phyloP scores from a whole-genome alignment of 345 rosid genomes.

The Citrus mangshanensis region DNA sequence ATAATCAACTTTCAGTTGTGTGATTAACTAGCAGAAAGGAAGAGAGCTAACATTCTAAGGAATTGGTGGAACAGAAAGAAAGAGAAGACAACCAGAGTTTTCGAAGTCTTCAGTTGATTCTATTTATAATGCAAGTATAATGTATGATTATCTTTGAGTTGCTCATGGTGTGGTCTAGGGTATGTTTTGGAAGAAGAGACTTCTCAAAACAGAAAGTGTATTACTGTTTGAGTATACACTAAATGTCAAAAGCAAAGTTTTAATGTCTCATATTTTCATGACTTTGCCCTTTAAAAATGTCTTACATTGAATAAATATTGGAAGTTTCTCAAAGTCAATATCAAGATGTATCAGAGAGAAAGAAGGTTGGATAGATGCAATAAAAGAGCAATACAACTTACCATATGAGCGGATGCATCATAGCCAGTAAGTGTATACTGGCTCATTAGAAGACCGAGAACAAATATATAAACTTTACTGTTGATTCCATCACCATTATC shows the following conservation, averaged over 20 bases:
- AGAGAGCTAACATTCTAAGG: neutral
- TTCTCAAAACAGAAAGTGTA: neutral
- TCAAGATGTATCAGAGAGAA: neutral
- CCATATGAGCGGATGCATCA: conserved; percentile 99
- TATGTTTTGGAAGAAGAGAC: neutral
- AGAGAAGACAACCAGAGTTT: neutral
- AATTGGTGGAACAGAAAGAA: neutral
- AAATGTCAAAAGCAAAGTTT: neutral
- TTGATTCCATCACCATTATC: conserved; percentile 71
- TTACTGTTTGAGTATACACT: neutral
- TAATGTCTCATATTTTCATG: neutral
- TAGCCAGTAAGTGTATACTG: conserved; percentile 91
- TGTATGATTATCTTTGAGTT: neutral
- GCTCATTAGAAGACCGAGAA: conserved; percentile 90
- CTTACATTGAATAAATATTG: neutral
- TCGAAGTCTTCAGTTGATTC: neutral
- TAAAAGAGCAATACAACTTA: conserved; percentile 25
- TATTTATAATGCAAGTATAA: neutral
- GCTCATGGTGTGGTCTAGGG: too few relatives aligned
- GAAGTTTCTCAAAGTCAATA: neutral
- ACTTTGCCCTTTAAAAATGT: neutral
- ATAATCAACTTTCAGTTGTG: conserved; percentile 12
- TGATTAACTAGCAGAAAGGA: neutral
- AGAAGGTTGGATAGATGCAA: neutral
- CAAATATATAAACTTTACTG: conserved; percentile 69